Evolutionary conservation across 2,329 filamentous ascomycete species (phyloP).

Genomic region (Aureobasidium lini): DNA sequence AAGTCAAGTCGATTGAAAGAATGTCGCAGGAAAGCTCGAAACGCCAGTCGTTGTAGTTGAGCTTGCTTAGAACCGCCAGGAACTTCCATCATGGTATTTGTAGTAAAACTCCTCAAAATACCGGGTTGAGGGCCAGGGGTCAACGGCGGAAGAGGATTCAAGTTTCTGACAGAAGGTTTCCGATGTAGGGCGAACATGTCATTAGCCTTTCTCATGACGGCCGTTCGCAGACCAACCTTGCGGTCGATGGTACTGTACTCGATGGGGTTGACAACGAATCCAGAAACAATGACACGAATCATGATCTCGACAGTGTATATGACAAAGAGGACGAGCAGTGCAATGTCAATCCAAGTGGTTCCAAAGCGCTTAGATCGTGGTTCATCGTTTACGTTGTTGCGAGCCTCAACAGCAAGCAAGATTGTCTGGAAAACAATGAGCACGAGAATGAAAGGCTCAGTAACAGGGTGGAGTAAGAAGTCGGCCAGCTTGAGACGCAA

Average conservation of each 20-base stretch:
- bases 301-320: constrained; percentile 84
- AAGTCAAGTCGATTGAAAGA: constrained; percentile 96
- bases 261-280: constrained; percentile 79
- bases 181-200: constrained; percentile 76
- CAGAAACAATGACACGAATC: constrained; percentile 83
- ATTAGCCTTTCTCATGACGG: constrained; percentile 67
- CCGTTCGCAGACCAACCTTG: constrained; percentile 64
- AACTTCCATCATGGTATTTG: constrained; percentile 35
- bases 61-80: constrained; percentile 63
- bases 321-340: constrained; percentile 72
- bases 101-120: constrained; percentile 29
- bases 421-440: constrained; percentile 84
- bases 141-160: constrained; percentile 29
- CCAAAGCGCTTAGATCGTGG: constrained; percentile 61
- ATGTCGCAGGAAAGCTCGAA: constrained; percentile 86
- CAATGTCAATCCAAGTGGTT: constrained; percentile 62
- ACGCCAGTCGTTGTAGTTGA: constrained; percentile 76
- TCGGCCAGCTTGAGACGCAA: constrained; percentile 71
- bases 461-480: constrained; percentile 74
- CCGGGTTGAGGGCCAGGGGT: constrained; percentile 17
- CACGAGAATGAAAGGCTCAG: constrained; percentile 77
- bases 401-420: constrained; percentile 75
- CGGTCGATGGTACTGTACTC: constrained; percentile 90
- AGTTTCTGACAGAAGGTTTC: constrained; percentile 55
- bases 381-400: constrained; percentile 56